Percentiles rank a stretch among this genome's conserved stretches.
Evolutionary conservation across 148 eudicot genomes (phyloP).

Genomic region (Pouteria glomerata): DNA sequence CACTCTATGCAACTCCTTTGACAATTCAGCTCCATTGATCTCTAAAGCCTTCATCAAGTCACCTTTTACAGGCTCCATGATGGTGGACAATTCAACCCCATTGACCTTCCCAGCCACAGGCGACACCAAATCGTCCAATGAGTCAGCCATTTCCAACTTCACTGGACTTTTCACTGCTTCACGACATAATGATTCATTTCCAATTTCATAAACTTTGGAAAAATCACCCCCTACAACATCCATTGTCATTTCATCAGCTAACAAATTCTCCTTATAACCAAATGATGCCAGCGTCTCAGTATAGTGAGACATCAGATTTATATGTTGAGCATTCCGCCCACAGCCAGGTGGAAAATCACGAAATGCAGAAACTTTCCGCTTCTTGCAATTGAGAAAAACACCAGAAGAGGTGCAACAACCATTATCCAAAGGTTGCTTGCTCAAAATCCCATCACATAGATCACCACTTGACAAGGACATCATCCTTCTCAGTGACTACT

Average conservation of each 20-base stretch:
- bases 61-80: background rate
- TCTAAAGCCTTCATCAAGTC: conserved; percentile 5
- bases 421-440: conserved; percentile 31
- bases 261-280: conserved; percentile 5
- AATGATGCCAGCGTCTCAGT: conserved; percentile 1
- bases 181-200: conserved; percentile 12
- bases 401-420: conserved; percentile 21
- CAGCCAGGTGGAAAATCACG: conserved; percentile 80
- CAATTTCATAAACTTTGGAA: conserved; percentile 13
- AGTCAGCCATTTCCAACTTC: conserved; percentile 10
- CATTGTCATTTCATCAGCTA: conserved; percentile 3
- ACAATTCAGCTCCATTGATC: background rate
- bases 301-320: conserved; percentile 14
- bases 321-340: conserved; percentile 36
- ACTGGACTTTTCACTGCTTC: conserved; percentile 11
- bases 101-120: background rate
- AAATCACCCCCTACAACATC: conserved; percentile 19
- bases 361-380: conserved; percentile 43
- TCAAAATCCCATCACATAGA: conserved; percentile 18
- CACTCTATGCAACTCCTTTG: conserved; percentile 5
- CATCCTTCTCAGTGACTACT: conserved; percentile 17
- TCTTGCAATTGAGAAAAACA: conserved; percentile 41
- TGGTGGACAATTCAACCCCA: conserved; percentile 3
- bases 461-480: conserved; percentile 22
- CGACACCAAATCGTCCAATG: conserved; percentile 14